Conservation (phyloP, 345 rosid genomes). For the Conringia planisiliqua region DNA sequence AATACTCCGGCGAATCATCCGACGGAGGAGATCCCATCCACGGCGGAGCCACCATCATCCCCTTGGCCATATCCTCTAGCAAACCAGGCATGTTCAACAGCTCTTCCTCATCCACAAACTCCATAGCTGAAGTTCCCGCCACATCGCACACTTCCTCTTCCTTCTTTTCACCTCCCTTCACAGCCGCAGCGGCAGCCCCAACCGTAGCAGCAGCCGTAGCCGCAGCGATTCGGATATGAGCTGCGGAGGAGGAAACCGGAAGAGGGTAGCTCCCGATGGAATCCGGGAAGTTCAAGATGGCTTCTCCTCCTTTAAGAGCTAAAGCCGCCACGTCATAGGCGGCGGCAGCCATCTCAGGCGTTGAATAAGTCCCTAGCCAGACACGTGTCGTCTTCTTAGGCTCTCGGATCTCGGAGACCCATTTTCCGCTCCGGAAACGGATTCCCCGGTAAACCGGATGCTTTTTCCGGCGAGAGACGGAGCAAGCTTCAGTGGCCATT, state of each 20-base stretch:
- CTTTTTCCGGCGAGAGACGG: slow-evolving; percentile 31
- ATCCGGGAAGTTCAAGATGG: slow-evolving; percentile 67
- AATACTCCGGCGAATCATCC: slow-evolving; percentile 63
- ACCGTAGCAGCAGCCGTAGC: slow-evolving; percentile 55
- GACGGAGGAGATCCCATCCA: slow-evolving; percentile 55
- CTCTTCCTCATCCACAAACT: slow-evolving; percentile 71
- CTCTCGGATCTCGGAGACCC: slow-evolving; percentile 94
- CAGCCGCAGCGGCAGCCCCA: slow-evolving; percentile 39
- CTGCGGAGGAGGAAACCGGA: slow-evolving; percentile 57
- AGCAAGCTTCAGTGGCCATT: slow-evolving; percentile 32
- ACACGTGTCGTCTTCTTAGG: slow-evolving; percentile 84
- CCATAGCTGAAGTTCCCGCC: slow-evolving; percentile 10
- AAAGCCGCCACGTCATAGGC: slow-evolving; percentile 87
- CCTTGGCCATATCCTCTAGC: slow-evolving; percentile 87
- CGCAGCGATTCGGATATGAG: slow-evolving; percentile 70
- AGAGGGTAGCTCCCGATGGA: slow-evolving; percentile 46
- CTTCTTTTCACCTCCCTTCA: slow-evolving; percentile 16
- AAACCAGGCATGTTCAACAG: slow-evolving; percentile 77
- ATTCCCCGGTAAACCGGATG: slow-evolving; percentile 68
- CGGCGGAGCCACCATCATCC: slow-evolving; percentile 86
- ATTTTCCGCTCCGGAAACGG: slow-evolving; percentile 72
- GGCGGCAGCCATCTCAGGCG: slow-evolving; percentile 84
- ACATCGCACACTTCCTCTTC: neutral
- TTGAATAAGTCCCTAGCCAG: slow-evolving; percentile 84
- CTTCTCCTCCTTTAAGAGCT: slow-evolving; percentile 64